phyloP scores from a whole-genome alignment of 441 rosid genomes.

The Manihot esculenta region DNA sequence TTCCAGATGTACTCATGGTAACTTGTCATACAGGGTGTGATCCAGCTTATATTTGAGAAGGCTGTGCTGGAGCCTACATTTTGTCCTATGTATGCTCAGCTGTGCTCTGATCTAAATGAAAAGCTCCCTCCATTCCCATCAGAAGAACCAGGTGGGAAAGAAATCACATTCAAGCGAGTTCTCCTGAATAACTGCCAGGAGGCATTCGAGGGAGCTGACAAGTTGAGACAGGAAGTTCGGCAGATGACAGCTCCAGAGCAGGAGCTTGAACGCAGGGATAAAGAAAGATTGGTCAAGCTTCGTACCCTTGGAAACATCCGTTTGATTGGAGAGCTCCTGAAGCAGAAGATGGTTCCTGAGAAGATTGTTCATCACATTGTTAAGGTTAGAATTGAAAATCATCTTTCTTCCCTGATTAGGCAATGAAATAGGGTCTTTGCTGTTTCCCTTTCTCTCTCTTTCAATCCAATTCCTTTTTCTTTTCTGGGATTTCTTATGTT shows the following conservation, averaged over 20 bases:
- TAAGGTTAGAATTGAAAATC: constrained; percentile 38
- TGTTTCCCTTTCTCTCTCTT: not conserved
- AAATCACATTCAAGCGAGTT: constrained; percentile 73
- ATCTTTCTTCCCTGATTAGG: not conserved
- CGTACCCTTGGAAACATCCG: constrained; percentile 88
- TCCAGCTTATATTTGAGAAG: constrained; percentile 77
- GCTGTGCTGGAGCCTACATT: constrained; percentile 93
- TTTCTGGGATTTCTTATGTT: constrained; percentile 16
- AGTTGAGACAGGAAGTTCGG: constrained; percentile 64
- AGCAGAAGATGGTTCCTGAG: constrained; percentile 92
- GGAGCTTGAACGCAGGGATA: constrained; percentile 80
- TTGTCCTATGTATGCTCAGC: constrained; percentile 85
- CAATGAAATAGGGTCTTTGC: not conserved
- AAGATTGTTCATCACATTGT: constrained; percentile 81
- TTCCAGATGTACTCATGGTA: constrained; percentile 14
- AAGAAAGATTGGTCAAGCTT: constrained; percentile 68
- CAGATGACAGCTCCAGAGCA: constrained; percentile 76
- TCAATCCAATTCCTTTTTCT: constrained; percentile 34
- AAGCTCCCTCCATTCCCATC: constrained; percentile 83
- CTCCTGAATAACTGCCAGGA: constrained; percentile 83
- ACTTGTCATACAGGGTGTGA: constrained; percentile 61
- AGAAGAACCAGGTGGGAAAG: constrained; percentile 81
- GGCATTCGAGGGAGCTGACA: constrained; percentile 87
- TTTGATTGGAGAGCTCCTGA: constrained; percentile 86
- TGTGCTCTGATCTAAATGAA: constrained; percentile 77